Conservation (phyloP, 495 filamentous ascomycete species). For the Viridothelium virens region DNA sequence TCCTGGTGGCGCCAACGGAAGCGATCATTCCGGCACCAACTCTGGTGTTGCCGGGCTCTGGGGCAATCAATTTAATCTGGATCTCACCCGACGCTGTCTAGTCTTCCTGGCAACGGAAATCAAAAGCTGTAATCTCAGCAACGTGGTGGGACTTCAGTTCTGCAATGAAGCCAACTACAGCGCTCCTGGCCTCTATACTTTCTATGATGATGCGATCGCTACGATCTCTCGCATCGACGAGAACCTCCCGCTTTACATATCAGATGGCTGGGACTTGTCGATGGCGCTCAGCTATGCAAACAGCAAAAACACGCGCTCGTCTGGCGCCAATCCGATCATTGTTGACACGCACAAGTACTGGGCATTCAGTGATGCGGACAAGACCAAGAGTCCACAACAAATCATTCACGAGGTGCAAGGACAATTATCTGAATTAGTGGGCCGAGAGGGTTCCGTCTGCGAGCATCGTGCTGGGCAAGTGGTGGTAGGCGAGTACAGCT, state of each 20-base stretch:
- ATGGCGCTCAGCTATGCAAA: slow-evolving; percentile 37
- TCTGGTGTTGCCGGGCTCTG: slow-evolving; percentile 40
- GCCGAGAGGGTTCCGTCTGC: slow-evolving; percentile 37
- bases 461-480: slow-evolving; percentile 42
- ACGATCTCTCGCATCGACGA: slow-evolving; percentile 39
- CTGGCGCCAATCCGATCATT: slow-evolving; percentile 38
- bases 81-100: slow-evolving; percentile 36
- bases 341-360: slow-evolving; percentile 53
- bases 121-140: slow-evolving; percentile 36
- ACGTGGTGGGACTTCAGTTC: slow-evolving; percentile 46
- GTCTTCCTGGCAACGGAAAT: slow-evolving; percentile 37
- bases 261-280: slow-evolving; percentile 45
- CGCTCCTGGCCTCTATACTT: slow-evolving; percentile 44
- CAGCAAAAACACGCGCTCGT: slow-evolving; percentile 23
- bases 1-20: slow-evolving; percentile 46
- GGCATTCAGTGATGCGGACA: slow-evolving; percentile 43
- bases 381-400: slow-evolving; percentile 38
- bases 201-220: slow-evolving; percentile 45
- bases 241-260: slow-evolving; percentile 47
- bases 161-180: slow-evolving; percentile 45
- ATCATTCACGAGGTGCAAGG: slow-evolving; percentile 38
- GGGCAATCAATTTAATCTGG: slow-evolving; percentile 31
- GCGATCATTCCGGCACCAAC: slow-evolving; percentile 46
- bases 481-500: slow-evolving; percentile 50
- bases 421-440: slow-evolving; percentile 37